phyloP scores from a whole-genome alignment of 2,329 filamentous ascomycete species.

The Tolypocladium amazonense region DNA sequence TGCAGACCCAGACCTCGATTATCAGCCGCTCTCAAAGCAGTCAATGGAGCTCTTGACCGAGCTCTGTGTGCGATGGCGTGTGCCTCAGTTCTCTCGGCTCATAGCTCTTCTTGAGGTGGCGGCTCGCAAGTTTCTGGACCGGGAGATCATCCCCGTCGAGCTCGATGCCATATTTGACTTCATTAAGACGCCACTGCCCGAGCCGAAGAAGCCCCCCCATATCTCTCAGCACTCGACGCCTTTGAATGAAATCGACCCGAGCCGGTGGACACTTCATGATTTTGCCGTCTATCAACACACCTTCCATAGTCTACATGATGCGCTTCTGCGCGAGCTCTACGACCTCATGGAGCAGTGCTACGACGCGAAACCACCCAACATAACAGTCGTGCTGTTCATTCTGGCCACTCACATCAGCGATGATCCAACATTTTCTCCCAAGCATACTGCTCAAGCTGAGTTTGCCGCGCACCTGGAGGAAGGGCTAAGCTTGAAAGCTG shows the following conservation, averaged over 20 bases:
- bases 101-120: conserved; percentile 78
- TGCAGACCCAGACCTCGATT: conserved; percentile 36
- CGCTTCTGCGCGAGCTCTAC: conserved; percentile 76
- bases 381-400: conserved; percentile 70
- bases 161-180: conserved; percentile 76
- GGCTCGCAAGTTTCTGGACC: conserved; percentile 73
- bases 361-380: conserved; percentile 73
- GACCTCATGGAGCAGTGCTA: conserved; percentile 82
- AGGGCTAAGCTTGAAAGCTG: conserved; percentile 63
- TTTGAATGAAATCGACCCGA: conserved; percentile 45
- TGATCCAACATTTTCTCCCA: conserved; percentile 65
- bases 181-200: conserved; percentile 60
- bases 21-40: conserved; percentile 57
- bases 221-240: conserved; percentile 40
- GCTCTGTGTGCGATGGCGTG: conserved; percentile 76
- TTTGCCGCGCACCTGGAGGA: conserved; percentile 65
- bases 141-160: conserved; percentile 70
- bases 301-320: conserved; percentile 66
- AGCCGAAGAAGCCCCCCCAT: conserved; percentile 52
- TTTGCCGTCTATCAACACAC: conserved; percentile 63
- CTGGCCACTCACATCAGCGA: conserved; percentile 72
- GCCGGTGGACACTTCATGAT: conserved; percentile 59
- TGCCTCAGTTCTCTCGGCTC: conserved; percentile 71
- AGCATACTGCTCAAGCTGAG: conserved; percentile 57
- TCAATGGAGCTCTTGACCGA: conserved; percentile 78